Evolutionary conservation across 2,329 filamentous ascomycete species (phyloP).

Genomic region (Fusarium proliferatum): DNA sequence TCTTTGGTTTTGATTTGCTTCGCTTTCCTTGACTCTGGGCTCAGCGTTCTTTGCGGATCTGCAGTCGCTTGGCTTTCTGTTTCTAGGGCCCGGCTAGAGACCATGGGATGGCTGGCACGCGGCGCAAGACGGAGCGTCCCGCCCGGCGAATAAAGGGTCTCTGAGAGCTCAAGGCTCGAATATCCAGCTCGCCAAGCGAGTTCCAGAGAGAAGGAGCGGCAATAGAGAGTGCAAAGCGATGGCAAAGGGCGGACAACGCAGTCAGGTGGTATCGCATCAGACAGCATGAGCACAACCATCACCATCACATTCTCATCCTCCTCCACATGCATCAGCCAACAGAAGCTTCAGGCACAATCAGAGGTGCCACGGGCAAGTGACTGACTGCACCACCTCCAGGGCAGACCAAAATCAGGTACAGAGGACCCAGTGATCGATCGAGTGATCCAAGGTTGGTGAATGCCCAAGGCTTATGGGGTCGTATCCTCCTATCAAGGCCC

Average conservation of each 20-base stretch:
- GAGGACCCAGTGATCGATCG: constrained; percentile 39
- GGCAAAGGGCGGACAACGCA: constrained; percentile 17
- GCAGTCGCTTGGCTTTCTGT: constrained; percentile 35
- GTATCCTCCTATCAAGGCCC: constrained; percentile 36
- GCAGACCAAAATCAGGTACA: constrained; percentile 34
- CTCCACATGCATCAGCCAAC: constrained; percentile 24
- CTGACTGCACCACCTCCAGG: constrained; percentile 23
- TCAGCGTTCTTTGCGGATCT: constrained; percentile 37
- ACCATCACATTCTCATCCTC: constrained; percentile 34
- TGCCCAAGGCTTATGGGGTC: constrained; percentile 40
- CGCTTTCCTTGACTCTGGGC: constrained; percentile 32
- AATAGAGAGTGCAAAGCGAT: constrained; percentile 26
- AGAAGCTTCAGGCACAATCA: constrained; percentile 7
- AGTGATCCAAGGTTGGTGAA: constrained; percentile 40
- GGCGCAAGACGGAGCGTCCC: constrained; percentile 41
- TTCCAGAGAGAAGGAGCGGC: constrained; percentile 6
- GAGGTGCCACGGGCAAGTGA: constrained; percentile 29
- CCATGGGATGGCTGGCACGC: constrained; percentile 41
- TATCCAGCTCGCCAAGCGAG: constrained; percentile 23
- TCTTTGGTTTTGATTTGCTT: constrained; percentile 37
- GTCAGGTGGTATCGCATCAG: constrained; percentile 39
- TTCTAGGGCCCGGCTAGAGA: constrained; percentile 20
- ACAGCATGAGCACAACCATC: constrained; percentile 35
- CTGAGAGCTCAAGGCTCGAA: constrained; percentile 12
- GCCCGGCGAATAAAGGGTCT: constrained; percentile 37